Conservation (phyloP, 2,329 filamentous ascomycete species). For the Ascosphaera acerosa region DNA sequence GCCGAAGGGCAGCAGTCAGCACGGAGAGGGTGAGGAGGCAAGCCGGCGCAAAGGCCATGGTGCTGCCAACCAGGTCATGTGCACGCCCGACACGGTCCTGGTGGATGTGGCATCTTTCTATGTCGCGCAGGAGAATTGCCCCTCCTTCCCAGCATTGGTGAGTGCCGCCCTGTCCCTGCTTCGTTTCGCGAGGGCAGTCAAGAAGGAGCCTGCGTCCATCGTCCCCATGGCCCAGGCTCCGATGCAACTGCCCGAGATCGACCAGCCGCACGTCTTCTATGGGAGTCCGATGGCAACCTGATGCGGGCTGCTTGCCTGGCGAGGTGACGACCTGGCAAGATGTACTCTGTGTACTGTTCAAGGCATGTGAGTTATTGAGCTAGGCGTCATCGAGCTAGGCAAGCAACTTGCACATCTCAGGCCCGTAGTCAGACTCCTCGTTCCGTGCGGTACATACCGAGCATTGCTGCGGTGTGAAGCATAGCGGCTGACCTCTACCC, state of each 20-base stretch:
- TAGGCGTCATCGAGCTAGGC: no score
- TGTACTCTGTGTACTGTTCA: slow-evolving; percentile 12
- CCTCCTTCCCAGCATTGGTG: slow-evolving; percentile 16
- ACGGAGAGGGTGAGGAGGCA: slow-evolving; percentile 22
- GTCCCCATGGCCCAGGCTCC: slow-evolving; percentile 24
- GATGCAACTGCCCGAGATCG: slow-evolving; percentile 34
- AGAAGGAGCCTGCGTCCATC: slow-evolving; percentile 28
- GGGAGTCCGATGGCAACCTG: no score
- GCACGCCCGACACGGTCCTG: slow-evolving; percentile 42
- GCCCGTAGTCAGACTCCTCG: not conserved
- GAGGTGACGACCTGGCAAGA: no score
- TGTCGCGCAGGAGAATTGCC: slow-evolving; percentile 41
- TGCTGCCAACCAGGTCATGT: slow-evolving; percentile 48
- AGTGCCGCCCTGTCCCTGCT: slow-evolving; percentile 5
- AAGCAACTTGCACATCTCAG: not conserved
- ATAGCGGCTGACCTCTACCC: no score
- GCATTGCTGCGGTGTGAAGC: no score
- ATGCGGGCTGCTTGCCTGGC: no score
- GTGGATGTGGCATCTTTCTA: slow-evolving; percentile 62
- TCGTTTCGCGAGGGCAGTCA: slow-evolving; percentile 18
- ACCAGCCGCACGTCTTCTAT: no score
- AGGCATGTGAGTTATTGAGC: slow-evolving; percentile 4
- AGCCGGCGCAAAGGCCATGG: slow-evolving; percentile 47
- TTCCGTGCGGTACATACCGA: not conserved
- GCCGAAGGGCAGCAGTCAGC: slow-evolving; percentile 19